phyloP scores from a whole-genome alignment of 2,329 filamentous ascomycete genomes.

The Fusarium decemcellulare region DNA sequence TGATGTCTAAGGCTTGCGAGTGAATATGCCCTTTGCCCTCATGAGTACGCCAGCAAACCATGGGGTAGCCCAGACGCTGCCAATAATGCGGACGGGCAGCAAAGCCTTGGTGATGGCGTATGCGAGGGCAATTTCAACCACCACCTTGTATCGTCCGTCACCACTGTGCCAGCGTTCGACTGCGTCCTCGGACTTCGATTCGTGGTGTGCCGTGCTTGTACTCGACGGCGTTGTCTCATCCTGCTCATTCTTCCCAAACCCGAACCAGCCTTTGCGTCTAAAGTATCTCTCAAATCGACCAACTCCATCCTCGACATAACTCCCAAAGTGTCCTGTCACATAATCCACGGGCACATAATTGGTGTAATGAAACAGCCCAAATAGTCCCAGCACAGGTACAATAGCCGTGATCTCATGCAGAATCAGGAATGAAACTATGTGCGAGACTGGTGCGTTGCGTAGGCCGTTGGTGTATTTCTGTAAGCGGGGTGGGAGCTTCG shows the following conservation, averaged over 20 bases:
- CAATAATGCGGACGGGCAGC: constrained; percentile 80
- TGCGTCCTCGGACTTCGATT: constrained; percentile 46
- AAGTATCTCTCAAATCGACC: constrained; percentile 84
- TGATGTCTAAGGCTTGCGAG: constrained; percentile 44
- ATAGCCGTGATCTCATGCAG: constrained; percentile 94
- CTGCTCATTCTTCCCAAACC: constrained; percentile 61
- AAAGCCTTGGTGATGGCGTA: constrained; percentile 92
- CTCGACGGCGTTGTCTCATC: background rate
- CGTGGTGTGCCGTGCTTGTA: constrained; percentile 9
- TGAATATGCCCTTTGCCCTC: constrained; percentile 51
- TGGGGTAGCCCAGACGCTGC: constrained; percentile 90
- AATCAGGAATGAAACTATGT: constrained; percentile 88
- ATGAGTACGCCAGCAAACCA: constrained; percentile 85
- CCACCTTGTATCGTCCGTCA: constrained; percentile 67
- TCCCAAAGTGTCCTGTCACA: constrained; percentile 64
- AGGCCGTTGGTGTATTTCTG: constrained; percentile 79
- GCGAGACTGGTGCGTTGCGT: constrained; percentile 82
- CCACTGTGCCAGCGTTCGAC: constrained; percentile 55
- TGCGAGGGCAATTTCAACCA: constrained; percentile 84
- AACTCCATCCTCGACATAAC: constrained; percentile 73
- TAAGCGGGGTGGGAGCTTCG: constrained; percentile 75
- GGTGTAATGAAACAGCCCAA: constrained; percentile 84
- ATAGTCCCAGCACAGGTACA: constrained; percentile 81
- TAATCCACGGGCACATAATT: constrained; percentile 76
- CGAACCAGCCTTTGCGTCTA: constrained; percentile 85